Conservation (phyloP, 306 rosid genomes). For the Sophora flavescens region DNA sequence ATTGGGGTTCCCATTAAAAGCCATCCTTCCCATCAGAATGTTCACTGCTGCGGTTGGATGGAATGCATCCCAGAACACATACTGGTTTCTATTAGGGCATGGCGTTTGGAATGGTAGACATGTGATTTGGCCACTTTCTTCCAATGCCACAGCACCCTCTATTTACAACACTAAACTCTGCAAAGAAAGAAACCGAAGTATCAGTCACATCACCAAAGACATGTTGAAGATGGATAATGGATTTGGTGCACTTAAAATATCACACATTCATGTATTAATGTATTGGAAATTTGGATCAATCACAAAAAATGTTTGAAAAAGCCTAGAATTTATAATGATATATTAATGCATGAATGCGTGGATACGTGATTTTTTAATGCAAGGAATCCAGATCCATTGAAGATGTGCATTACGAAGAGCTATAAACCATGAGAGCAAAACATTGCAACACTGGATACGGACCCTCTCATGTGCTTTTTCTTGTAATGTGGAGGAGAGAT, state of each 20-base stretch:
- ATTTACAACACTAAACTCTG: conserved; percentile 64
- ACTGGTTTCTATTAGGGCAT: conserved; percentile 68
- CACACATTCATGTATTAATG: no score
- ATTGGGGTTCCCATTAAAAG: conserved; percentile 65
- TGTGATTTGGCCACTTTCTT: conserved; percentile 86
- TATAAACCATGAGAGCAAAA: not conserved
- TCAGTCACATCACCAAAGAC: not conserved
- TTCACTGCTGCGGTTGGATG: conserved; percentile 91
- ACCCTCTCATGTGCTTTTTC: no score
- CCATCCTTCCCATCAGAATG: conserved; percentile 69
- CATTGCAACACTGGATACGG: not conserved
- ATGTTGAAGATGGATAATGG: not conserved
- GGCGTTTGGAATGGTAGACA: conserved; percentile 89
- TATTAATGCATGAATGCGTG: no score
- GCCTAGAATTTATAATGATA: no score
- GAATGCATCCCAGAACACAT: conserved; percentile 94
- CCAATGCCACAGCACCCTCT: conserved; percentile 96
- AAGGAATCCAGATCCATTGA: no score
- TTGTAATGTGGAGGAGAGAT: no score
- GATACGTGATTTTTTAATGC: no score
- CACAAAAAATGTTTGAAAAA: no score
- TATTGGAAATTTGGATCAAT: no score
- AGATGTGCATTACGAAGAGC: not conserved
- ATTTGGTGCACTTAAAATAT: no score
- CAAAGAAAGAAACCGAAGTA: not conserved